These are phyloP conservation scores for Casuarina glauca DNA, from an alignment of 306 rosid genomes.

Conservation along the genomic window DNA sequence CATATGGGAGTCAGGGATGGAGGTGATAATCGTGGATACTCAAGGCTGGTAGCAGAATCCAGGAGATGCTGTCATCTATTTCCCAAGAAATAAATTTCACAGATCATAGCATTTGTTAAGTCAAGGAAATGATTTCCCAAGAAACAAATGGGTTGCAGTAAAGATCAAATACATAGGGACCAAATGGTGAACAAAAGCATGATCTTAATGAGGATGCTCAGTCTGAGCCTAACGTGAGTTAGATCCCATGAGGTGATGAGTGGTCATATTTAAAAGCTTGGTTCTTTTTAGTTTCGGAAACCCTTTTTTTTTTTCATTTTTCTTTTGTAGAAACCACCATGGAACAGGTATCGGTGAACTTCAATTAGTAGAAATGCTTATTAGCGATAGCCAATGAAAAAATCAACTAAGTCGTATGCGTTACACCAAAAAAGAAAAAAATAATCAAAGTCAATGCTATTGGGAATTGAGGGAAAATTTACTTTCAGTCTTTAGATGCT, in stretches of 20 bases:
- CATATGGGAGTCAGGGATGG: not conserved
- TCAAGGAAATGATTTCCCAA: not conserved
- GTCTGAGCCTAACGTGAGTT: no score
- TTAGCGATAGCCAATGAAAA: conserved; percentile 15
- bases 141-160: not conserved
- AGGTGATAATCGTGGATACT: not conserved
- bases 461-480: conserved; percentile 25
- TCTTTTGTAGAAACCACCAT: not conserved
- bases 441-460: conserved; percentile 46
- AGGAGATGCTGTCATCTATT: not conserved
- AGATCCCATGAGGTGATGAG: no score
- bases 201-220: no score
- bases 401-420: conserved; percentile 52
- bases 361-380: conserved; percentile 4
- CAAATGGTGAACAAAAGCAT: no score
- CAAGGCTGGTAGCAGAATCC: not conserved
- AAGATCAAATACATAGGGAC: no score
- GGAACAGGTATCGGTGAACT: not conserved
- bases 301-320: not conserved
- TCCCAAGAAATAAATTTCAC: not conserved
- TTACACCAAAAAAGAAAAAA: conserved; percentile 54
- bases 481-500: conserved; percentile 32
- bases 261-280: not conserved
- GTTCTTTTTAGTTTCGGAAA: not conserved
- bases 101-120: not conserved